These are phyloP conservation scores for Solanum medicagineum DNA, from an alignment of 257 asterid species.

Conservation along the genomic window DNA sequence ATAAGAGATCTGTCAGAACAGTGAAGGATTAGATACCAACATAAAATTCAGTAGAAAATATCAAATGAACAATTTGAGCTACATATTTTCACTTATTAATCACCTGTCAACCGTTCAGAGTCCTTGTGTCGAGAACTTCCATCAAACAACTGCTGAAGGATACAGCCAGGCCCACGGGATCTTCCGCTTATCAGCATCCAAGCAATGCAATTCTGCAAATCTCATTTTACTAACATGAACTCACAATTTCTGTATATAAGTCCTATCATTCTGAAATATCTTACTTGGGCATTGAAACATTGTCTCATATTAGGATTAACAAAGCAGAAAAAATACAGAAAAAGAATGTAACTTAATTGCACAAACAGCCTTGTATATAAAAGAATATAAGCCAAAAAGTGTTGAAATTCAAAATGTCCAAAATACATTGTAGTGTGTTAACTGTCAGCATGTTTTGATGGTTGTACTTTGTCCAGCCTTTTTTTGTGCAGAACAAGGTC, in stretches of 20 bases:
- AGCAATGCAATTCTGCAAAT: not conserved
- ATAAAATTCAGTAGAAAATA: not conserved
- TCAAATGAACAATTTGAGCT: not conserved
- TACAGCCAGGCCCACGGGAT: not conserved
- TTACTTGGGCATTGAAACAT: not conserved
- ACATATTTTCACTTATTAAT: not conserved
- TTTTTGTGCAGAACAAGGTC: conserved; percentile 4
- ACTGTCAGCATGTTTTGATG: not conserved
- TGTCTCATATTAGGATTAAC: not conserved
- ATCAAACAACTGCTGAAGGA: not conserved
- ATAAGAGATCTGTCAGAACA: not conserved
- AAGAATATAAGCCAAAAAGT: not conserved
- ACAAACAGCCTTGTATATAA: not conserved
- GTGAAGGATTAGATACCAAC: not conserved
- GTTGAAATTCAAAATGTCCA: not conserved
- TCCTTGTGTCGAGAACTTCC: not conserved
- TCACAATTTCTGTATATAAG: not conserved
- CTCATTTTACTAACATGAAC: not conserved
- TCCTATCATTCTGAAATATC: not conserved
- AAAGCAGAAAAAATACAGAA: not conserved
- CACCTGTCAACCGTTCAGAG: not conserved
- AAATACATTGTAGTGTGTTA: not conserved
- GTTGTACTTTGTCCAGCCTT: conserved; percentile 6
- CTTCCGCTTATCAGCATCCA: not conserved
- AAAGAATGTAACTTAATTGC: not conserved